Evolutionary conservation across 1,139 yeast genomes (phyloP).

Genomic region (Zygosaccharomyces sapae): DNA sequence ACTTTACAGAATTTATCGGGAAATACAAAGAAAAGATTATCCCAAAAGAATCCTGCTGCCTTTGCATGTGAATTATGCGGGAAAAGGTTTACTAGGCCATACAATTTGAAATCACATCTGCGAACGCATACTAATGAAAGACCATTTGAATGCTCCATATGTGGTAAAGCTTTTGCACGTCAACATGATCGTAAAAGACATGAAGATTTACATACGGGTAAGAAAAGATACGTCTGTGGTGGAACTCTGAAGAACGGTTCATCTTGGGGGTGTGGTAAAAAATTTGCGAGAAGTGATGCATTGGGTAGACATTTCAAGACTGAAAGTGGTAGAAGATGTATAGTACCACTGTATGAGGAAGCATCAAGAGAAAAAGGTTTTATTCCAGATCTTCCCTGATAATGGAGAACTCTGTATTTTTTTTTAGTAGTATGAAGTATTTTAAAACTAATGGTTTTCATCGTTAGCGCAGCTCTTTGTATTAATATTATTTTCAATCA

Average conservation of each 20-base stretch:
- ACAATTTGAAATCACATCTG: conserved; percentile 84
- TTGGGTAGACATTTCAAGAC: conserved; percentile 90
- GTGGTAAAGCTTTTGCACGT: conserved; percentile 93
- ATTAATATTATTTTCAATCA: not conserved
- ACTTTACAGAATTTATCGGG: conserved; percentile 21
- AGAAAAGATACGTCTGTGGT: conserved; percentile 78
- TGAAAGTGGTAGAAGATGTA: conserved; percentile 85
- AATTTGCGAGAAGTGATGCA: conserved; percentile 95
- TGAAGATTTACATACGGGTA: conserved; percentile 89
- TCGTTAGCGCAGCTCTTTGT: not conserved
- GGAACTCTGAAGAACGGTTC: conserved; percentile 57
- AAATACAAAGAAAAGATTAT: conserved; percentile 44
- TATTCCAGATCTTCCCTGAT: conserved; percentile 3
- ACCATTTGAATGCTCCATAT: conserved; percentile 79
- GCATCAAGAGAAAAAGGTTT: conserved; percentile 42
- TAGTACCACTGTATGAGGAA: conserved; percentile 69
- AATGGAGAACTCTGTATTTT: not conserved
- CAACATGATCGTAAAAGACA: conserved; percentile 94
- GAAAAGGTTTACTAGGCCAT: conserved; percentile 84
- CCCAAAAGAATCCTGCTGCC: conserved; percentile 71
- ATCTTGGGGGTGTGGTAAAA: conserved; percentile 87
- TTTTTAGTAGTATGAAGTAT: conserved; percentile 2
- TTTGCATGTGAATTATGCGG: conserved; percentile 84
- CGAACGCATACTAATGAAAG: conserved; percentile 93
- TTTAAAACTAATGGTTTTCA: not conserved